A percentile compares a stretch with the other conserved stretches of the same genome.
Conservation (phyloP, 176 grass and related monocot genomes). For the barley (Hordeum vulgare) region DNA sequence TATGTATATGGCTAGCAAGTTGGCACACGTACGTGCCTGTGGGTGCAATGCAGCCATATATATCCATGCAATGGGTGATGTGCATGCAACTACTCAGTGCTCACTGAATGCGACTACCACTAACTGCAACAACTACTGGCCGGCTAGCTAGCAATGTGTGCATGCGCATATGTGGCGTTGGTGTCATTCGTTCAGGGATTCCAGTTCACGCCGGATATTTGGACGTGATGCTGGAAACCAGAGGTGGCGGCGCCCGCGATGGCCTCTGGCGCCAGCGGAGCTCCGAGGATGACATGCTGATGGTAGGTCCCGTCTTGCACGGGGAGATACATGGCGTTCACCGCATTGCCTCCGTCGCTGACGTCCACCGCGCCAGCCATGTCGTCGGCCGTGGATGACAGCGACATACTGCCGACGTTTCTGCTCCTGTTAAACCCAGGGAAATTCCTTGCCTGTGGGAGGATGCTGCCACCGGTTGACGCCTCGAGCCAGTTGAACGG, state of each 20-base stretch:
- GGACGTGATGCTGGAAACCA: constrained; percentile 54
- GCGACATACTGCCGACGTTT: constrained; percentile 10
- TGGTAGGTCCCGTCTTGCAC: constrained; percentile 16
- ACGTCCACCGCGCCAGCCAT: constrained; percentile 1
- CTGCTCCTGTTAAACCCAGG: constrained; percentile 7
- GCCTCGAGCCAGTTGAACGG: constrained; percentile 49
- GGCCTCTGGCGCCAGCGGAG: constrained; percentile 27
- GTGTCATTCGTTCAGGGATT: constrained; percentile 34
- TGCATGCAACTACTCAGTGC: constrained; percentile 22
- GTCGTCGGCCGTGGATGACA: constrained; percentile 10
- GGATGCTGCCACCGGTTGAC: constrained; percentile 17
- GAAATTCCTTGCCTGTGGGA: constrained; percentile 31
- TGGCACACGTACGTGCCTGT: constrained; percentile 15
- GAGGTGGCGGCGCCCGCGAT: constrained; percentile 5
- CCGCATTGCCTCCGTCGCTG: constrained; percentile 16
- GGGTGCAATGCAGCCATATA: background rate
- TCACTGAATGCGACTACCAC: constrained; percentile 23
- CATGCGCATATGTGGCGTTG: background rate
- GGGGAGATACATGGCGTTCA: constrained; percentile 16
- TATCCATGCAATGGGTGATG: constrained; percentile 27
- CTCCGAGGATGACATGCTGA: constrained; percentile 22
- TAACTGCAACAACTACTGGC: constrained; percentile 6
- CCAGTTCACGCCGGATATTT: constrained; percentile 77
- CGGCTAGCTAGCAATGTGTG: constrained; percentile 19
- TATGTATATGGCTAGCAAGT: background rate